These are phyloP conservation scores for Thermomyces lanuginosus DNA, from an alignment of 2,329 filamentous ascomycete species.

Conservation along the genomic window DNA sequence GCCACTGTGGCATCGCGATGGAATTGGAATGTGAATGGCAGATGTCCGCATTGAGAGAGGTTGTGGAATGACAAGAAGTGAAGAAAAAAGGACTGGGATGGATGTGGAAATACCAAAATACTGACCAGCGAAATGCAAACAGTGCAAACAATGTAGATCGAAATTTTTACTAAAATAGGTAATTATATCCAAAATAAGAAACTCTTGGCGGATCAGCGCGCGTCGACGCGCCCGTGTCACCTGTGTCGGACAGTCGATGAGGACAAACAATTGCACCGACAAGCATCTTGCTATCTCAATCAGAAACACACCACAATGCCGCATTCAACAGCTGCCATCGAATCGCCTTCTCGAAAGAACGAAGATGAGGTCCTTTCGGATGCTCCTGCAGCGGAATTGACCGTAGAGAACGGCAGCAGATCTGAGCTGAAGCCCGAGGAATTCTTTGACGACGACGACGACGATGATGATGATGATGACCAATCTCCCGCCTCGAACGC, in stretches of 20 bases:
- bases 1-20: too few species aligned
- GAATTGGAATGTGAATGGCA: too few species aligned
- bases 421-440: conserved; percentile 36
- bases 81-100: too few species aligned
- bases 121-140: too few species aligned
- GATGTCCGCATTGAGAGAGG: too few species aligned
- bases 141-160: too few species aligned
- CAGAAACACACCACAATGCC: conserved; percentile 16
- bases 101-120: too few species aligned
- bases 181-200: too few species aligned
- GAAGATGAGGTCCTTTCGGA: conserved; percentile 29
- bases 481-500: conserved; percentile 37
- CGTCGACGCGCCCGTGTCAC: not conserved
- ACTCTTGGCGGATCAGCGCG: too few species aligned
- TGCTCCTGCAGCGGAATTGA: conserved; percentile 11
- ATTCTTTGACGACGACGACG: conserved; percentile 44
- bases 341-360: conserved; percentile 22
- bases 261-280: not conserved
- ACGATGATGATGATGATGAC: conserved; percentile 36
- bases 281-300: not conserved
- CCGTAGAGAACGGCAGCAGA: conserved; percentile 6
- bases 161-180: too few species aligned
- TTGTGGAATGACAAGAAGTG: too few species aligned
- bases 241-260: not conserved
- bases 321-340: conserved; percentile 22